Evolutionary conservation across 495 filamentous ascomycete genomes (phyloP), one percentile per base, ranked within the genome.

Genomic region (Corynascus novoguineensis): DNA sequence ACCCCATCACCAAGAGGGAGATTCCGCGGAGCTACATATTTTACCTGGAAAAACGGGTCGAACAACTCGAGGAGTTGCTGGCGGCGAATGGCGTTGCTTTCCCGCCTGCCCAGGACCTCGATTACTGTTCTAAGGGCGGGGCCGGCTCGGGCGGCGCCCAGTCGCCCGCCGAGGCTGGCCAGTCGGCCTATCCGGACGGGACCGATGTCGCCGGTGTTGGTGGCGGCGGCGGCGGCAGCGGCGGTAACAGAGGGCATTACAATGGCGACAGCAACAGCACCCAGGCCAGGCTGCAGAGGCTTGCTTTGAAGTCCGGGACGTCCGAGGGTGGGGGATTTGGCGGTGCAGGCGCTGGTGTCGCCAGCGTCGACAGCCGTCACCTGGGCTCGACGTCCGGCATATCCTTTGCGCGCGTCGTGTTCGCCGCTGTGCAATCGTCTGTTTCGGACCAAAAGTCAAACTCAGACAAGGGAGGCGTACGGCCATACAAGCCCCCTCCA

Each of bases 11-110:
- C 17, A 96, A 96, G 77, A 80, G 87, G 68, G 89, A 96, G 67
- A 95, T 96, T 34, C 92, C 92, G 41, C 81, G 91, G 64, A 87
- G 90, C 63, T 97, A 97, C 74, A 90, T 97, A 29, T 95, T 87
- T 73, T 96, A 96, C 65, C 82, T 97, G 32, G 92, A 97, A 73
- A 87, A 86, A 40, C 81, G 92, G 49, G 82, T 95, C 35, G 78
- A 83, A 38, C 89, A 92, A 68, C 80, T 97, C 11, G 92, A 97
- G 69, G 77, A 78, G n/a, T 75, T 92, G 49, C 76, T 96, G 52
- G 73, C 79, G 40, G 79, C 83, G 14, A 83, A 90, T 61, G 75
- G 80, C 37, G 82, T 97, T 54, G 62, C 82, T 19, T 92, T 86
- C 61, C 85, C 88, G 35, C 80, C 86, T 5, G 81, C 88, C 10